Evolutionary conservation across 768 basidiomycete genomes (phyloP), one percentile per base, ranked within the genome.

Genomic region (Lyophyllum shimeji): DNA sequence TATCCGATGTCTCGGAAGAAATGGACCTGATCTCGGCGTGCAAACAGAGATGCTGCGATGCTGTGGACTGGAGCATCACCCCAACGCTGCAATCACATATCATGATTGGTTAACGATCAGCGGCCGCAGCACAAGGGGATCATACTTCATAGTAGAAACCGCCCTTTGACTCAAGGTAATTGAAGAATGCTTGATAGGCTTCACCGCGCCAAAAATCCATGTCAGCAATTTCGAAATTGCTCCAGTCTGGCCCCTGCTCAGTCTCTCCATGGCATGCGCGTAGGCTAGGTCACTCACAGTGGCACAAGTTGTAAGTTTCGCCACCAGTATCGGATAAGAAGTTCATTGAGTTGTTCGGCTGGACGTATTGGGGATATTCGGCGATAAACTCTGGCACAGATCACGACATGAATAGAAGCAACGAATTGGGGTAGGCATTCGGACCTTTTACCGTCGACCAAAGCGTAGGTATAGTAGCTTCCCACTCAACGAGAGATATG

Each of bases 121-220:
- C 91, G 60, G 91, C 92, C 7, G 87, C 89, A 50, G 9, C n/a
- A 66, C 9, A n/a, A n/a, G 29, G 29, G 4, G 29, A 9, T 5
- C 74, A 9, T 25, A 88, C 89, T 84, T 94, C 93, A 64, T 94
- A 95, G 74, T 95, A 95, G 71, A 95, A 94, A 4, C 94, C 94
- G 37, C 94, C 94, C 46, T 83, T 82, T 1, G 79, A 71, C 61
- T 96, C 95, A 31, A 96, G 80, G 67, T 82, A 81, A 25, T 91
- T 83, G 63, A 96, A 96, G 74, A 88, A 95, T 46, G 83, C 80
- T 62, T 82, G 80, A 71, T 97, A 98, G 0, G 91, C 88, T 60
- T 92, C 85, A 1, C 81, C 77, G 54, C 93, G 76, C 91, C 93
- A 96, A 67, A 96, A 91, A 60, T 92, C 85, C 77, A 97, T 84